A percentile compares a stretch with the other conserved stretches of the same genome.
These are phyloP conservation scores for Thraustotheca clavata DNA, from an alignment of 352 stramenopile genomes.

Conservation along the genomic window DNA sequence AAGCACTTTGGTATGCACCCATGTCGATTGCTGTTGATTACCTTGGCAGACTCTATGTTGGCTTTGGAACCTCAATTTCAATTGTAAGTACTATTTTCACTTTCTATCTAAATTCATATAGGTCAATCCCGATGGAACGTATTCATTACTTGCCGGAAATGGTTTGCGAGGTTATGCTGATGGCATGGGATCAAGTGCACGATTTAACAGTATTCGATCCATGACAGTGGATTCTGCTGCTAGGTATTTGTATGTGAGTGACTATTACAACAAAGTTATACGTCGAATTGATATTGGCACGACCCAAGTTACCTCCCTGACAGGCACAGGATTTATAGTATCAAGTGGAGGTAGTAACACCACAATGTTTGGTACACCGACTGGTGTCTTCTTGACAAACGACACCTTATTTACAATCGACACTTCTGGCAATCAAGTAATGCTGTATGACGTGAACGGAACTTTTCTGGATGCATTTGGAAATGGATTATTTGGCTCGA, in stretches of 20 bases:
- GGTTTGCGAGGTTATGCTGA: constrained; percentile 15
- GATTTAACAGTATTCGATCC: constrained; percentile 12
- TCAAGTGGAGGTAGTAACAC: constrained; percentile 4
- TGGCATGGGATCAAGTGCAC: neutral
- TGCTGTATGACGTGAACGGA: constrained; percentile 5
- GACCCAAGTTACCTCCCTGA: neutral
- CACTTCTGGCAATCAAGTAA: constrained; percentile 8
- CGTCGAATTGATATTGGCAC: constrained; percentile 8
- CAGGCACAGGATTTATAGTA: neutral
- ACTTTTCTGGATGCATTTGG: neutral
- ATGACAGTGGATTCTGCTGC: constrained; percentile 1
- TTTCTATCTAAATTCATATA: neutral
- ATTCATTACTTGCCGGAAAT: constrained; percentile 1
- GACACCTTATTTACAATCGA: constrained; percentile 1
- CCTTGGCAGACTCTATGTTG: constrained; percentile 1
- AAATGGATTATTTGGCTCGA: neutral
- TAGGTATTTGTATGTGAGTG: constrained; percentile 8
- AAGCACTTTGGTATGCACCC: neutral
- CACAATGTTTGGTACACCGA: neutral
- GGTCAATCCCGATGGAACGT: neutral
- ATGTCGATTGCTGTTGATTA: constrained; percentile 9
- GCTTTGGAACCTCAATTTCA: neutral
- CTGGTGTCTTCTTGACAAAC: constrained; percentile 8
- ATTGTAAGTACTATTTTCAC: neutral
- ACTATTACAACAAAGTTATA: constrained; percentile 21